Percentiles rank a stretch among this genome's conserved stretches.
These are phyloP conservation scores for Colletotrichum lupini DNA, from an alignment of 2,329 filamentous ascomycete species.

Conservation along the genomic window DNA sequence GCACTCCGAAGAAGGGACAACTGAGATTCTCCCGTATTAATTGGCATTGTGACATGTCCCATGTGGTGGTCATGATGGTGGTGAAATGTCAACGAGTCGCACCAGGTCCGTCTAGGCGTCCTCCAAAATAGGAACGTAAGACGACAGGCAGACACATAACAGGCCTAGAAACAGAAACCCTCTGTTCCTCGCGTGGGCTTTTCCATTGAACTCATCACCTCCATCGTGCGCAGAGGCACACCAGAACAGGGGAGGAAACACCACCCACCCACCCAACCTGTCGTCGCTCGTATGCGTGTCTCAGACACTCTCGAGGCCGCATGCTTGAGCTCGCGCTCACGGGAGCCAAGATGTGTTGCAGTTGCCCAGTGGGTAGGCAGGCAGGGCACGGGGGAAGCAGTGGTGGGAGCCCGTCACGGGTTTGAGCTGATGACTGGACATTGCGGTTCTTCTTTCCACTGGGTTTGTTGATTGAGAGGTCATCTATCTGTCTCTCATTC, in stretches of 20 bases:
- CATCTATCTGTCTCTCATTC: background rate
- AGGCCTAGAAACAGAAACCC: background rate
- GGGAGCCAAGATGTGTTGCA: background rate
- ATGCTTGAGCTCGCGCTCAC: constrained; percentile 31
- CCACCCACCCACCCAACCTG: background rate
- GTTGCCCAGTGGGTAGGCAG: too few relatives aligned
- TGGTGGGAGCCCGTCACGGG: background rate
- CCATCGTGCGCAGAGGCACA: too few relatives aligned
- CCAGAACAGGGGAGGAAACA: background rate
- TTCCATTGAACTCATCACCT: background rate
- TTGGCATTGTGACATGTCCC: background rate
- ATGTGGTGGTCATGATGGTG: background rate
- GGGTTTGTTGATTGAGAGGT: too few relatives aligned
- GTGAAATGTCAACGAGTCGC: background rate
- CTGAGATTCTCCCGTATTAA: background rate
- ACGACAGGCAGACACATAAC: background rate
- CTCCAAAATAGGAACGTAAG: background rate
- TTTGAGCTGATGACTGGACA: background rate
- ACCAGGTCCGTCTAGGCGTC: background rate
- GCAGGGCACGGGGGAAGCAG: background rate
- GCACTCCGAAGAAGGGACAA: background rate
- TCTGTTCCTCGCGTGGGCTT: background rate
- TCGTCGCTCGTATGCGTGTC: constrained; percentile 12
- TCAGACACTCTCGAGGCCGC: constrained; percentile 28
- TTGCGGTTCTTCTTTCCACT: background rate